Evolutionary conservation across 1,139 yeast species (phyloP).

Genomic region (Lodderomyces parapsilosis): DNA sequence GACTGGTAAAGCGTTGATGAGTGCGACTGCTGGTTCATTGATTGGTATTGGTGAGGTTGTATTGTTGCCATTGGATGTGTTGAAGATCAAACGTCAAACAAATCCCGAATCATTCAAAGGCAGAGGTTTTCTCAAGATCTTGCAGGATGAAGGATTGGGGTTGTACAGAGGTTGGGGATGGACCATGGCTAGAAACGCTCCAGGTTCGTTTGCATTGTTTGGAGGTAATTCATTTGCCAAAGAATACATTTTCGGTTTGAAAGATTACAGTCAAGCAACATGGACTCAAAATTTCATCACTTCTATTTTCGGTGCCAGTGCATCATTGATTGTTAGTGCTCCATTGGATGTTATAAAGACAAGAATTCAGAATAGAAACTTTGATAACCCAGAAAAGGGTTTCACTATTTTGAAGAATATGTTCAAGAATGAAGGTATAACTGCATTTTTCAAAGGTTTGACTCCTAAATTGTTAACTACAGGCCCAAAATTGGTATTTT

Average conservation of each 20-base stretch:
- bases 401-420: conserved; percentile 89
- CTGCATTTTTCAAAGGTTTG: conserved; percentile 95
- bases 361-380: conserved; percentile 94
- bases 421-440: conserved; percentile 82
- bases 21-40: conserved; percentile 96
- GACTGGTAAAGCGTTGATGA: conserved; percentile 93
- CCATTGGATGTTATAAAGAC: conserved; percentile 98
- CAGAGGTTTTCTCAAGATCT: conserved; percentile 85
- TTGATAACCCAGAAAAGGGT: conserved; percentile 94
- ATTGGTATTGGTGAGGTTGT: conserved; percentile 98
- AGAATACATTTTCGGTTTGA: conserved; percentile 84
- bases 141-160: conserved; percentile 89
- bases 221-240: conserved; percentile 99
- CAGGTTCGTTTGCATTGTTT: conserved; percentile 95
- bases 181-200: conserved; percentile 99
- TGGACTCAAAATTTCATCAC: conserved; percentile 95
- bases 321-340: conserved; percentile 94
- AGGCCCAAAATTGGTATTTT: conserved; percentile 96
- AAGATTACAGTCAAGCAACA: conserved; percentile 86
- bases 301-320: conserved; percentile 97
- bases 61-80: conserved; percentile 89
- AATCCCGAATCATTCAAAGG: conserved; percentile 98
- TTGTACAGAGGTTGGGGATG: conserved; percentile 99
- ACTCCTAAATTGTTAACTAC: conserved; percentile 96
- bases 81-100: conserved; percentile 97